Conservation (phyloP, 768 basidiomycete species). For the Neoboletus brunneissimus region DNA sequence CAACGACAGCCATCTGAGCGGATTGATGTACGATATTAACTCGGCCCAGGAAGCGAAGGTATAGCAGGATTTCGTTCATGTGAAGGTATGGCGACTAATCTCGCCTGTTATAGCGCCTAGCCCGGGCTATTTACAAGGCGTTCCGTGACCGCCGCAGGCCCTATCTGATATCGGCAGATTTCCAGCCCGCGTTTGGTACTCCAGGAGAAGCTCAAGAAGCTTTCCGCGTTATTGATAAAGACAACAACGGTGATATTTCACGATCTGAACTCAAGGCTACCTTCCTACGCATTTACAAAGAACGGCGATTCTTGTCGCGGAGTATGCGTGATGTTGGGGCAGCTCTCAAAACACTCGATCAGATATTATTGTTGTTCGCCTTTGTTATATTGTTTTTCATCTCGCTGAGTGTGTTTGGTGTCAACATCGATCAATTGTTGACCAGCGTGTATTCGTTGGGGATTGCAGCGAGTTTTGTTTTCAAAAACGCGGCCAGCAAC, state of each 20-base stretch:
- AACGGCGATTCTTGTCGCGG: conserved; percentile 70
- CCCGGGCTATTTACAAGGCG: conserved; percentile 60
- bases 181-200: conserved; percentile 65
- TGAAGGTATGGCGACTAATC: neutral
- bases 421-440: conserved; percentile 60
- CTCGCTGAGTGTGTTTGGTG: conserved; percentile 67
- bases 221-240: conserved; percentile 74
- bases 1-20: conserved; percentile 40
- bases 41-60: conserved; percentile 70
- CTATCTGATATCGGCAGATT: conserved; percentile 67
- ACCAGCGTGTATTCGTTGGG: conserved; percentile 71
- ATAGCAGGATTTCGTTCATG: neutral
- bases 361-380: conserved; percentile 61
- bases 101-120: conserved; percentile 51
- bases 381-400: conserved; percentile 68
- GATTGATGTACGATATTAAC: conserved; percentile 51
- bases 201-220: conserved; percentile 56
- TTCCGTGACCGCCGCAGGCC: conserved; percentile 54
- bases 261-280: conserved; percentile 71
- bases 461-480: conserved; percentile 77
- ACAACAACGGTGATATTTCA: conserved; percentile 74
- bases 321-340: conserved; percentile 73
- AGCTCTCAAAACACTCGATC: conserved; percentile 63
- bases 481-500: conserved; percentile 68
- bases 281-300: conserved; percentile 70